A percentile compares a stretch with the other conserved stretches of the same genome.
These are phyloP conservation scores for Akanthomyces dipterigenus DNA, from an alignment of 2,329 filamentous ascomycete genomes.

Conservation along the genomic window DNA sequence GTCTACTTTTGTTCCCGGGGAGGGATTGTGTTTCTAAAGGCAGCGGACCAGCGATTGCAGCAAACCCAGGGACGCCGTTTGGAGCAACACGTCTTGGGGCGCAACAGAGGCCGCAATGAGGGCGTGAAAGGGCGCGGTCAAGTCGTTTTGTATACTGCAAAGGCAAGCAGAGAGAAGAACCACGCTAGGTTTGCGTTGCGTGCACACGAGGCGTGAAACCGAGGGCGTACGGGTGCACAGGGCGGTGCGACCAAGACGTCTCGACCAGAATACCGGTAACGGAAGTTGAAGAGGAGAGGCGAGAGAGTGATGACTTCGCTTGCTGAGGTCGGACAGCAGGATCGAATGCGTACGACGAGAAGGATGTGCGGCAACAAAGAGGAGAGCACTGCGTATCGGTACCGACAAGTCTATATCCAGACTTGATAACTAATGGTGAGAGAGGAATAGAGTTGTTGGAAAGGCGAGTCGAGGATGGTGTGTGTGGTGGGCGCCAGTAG, in stretches of 20 bases:
- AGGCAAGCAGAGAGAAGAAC: background rate
- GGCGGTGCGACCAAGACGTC: constrained; percentile 5
- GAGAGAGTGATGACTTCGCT: background rate
- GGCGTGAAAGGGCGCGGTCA: background rate
- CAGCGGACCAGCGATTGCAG: background rate
- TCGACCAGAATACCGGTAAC: constrained; percentile 9
- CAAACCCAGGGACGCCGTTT: background rate
- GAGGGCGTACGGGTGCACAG: background rate
- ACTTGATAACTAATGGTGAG: background rate
- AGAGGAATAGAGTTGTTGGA: background rate
- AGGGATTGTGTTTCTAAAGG: background rate
- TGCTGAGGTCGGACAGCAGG: constrained; percentile 5
- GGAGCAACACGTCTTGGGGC: background rate
- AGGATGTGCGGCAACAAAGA: background rate
- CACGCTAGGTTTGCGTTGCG: constrained; percentile 7
- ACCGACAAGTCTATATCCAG: background rate
- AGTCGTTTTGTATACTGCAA: background rate
- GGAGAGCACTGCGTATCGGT: background rate
- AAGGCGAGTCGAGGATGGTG: background rate
- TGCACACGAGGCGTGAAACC: background rate
- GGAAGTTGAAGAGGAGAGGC: constrained; percentile 1
- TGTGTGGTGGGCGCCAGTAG: background rate
- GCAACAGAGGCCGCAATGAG: constrained; percentile 3
- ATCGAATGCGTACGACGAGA: background rate
- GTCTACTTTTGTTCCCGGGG: constrained; percentile 16